A percentile compares a stretch with the other conserved stretches of the same genome.
Evolutionary conservation across 805 yeast genomes (phyloP).

Genomic region (Candida yuanshanica): DNA sequence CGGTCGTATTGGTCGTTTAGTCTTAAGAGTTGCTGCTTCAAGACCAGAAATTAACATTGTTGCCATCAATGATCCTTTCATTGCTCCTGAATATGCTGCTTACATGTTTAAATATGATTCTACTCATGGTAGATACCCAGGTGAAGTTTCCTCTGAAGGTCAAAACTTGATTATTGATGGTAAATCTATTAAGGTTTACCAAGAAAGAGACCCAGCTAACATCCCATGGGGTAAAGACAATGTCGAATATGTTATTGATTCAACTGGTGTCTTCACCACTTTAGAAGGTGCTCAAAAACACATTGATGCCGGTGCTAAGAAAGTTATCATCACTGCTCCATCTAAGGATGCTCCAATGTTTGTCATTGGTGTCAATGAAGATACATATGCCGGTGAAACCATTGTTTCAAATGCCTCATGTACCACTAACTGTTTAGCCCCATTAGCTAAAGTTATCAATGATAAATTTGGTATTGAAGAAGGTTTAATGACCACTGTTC

Average conservation of each 20-base stretch:
- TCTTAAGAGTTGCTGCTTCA: slow-evolving; percentile 52
- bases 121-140: slow-evolving; percentile 59
- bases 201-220: slow-evolving; percentile 61
- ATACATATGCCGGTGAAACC: slow-evolving; percentile 50
- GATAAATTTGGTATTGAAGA: slow-evolving; percentile 64
- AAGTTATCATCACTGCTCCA: slow-evolving; percentile 68
- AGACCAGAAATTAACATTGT: slow-evolving; percentile 52
- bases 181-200: slow-evolving; percentile 42
- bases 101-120: slow-evolving; percentile 75
- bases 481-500: slow-evolving; percentile 73
- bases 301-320: slow-evolving; percentile 69
- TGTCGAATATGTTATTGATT: slow-evolving; percentile 61
- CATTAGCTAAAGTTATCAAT: slow-evolving; percentile 64
- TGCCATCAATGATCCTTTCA: slow-evolving; percentile 67
- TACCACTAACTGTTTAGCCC: slow-evolving; percentile 72
- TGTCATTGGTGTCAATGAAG: slow-evolving; percentile 65
- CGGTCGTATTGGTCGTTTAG: slow-evolving; percentile 71
- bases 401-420: slow-evolving; percentile 68
- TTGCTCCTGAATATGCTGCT: slow-evolving; percentile 62
- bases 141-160: slow-evolving; percentile 52
- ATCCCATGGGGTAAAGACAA: slow-evolving; percentile 64
- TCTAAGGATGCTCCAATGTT: slow-evolving; percentile 70
- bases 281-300: slow-evolving; percentile 63
- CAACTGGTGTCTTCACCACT: slow-evolving; percentile 69
- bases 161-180: slow-evolving; percentile 50